phyloP scores from a whole-genome alignment of 257 asterid species.

The Solanum gracilifrons region DNA sequence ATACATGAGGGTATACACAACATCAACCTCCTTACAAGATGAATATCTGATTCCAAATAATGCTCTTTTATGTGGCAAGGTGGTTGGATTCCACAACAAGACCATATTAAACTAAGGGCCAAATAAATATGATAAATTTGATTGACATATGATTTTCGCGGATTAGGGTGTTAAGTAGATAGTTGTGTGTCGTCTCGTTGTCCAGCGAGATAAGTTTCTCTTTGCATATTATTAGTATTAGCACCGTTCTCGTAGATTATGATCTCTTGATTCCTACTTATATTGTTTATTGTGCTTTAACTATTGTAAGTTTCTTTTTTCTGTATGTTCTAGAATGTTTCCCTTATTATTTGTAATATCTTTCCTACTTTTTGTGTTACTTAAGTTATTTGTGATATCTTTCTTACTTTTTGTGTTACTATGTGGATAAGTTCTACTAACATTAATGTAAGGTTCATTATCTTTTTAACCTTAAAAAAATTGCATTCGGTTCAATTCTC shows the following conservation, averaged over 20 bases:
- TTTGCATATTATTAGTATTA: background rate
- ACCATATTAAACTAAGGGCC: conserved; percentile 14
- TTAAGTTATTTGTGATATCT: background rate
- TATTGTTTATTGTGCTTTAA: background rate
- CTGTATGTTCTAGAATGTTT: background rate
- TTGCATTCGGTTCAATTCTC: background rate
- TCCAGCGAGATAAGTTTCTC: background rate
- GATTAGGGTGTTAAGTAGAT: background rate
- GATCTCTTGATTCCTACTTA: background rate
- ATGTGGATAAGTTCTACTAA: background rate
- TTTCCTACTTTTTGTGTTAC: background rate
- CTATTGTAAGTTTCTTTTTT: background rate
- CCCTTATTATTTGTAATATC: background rate
- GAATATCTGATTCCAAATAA: conserved; percentile 56
- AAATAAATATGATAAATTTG: background rate
- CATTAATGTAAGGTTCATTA: background rate
- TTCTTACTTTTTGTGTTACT: background rate
- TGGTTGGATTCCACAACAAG: conserved; percentile 37
- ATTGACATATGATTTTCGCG: background rate
- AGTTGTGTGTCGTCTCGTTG: background rate
- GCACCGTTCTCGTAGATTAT: background rate
- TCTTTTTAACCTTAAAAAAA: background rate
- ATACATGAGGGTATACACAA: conserved; percentile 45
- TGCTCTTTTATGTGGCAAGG: conserved; percentile 63
- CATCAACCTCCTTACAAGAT: conserved; percentile 52